A percentile compares a stretch with the other conserved stretches of the same genome.
These are phyloP conservation scores for Naganishia cerealis DNA, from an alignment of 1,284 basidiomycete genomes.

Conservation along the genomic window DNA sequence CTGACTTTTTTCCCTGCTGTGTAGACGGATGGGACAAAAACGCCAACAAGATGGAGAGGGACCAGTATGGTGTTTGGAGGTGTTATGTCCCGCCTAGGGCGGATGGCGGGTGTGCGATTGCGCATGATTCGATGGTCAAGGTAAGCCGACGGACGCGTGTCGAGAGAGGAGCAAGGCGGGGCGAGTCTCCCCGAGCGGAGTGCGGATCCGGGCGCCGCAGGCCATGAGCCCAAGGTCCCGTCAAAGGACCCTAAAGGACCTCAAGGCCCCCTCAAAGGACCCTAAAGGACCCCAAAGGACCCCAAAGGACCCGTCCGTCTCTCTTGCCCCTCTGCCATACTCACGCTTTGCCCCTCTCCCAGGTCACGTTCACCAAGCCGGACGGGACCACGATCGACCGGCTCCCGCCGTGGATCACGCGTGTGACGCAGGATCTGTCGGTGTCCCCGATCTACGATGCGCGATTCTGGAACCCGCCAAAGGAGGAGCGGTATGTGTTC, in stretches of 20 bases:
- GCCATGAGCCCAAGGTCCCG: too few species aligned
- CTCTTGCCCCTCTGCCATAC: not conserved
- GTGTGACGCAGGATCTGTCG: slow-evolving; percentile 88
- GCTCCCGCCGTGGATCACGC: slow-evolving; percentile 87
- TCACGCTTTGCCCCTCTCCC: slow-evolving; percentile 2
- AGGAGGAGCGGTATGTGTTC: slow-evolving; percentile 71
- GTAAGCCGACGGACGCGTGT: slow-evolving; percentile 54
- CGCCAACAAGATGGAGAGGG: slow-evolving; percentile 79
- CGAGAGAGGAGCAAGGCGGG: not conserved
- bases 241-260: too few species aligned
- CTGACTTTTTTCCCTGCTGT: not conserved
- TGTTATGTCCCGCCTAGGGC: slow-evolving; percentile 71
- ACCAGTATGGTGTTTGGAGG: slow-evolving; percentile 91
- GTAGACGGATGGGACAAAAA: slow-evolving; percentile 82
- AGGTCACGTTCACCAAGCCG: slow-evolving; percentile 82
- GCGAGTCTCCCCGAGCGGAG: not conserved
- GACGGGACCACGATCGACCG: slow-evolving; percentile 81
- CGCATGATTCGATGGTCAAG: slow-evolving; percentile 92
- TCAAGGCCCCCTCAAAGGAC: too few species aligned
- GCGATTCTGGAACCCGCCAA: slow-evolving; percentile 95
- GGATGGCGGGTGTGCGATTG: slow-evolving; percentile 75
- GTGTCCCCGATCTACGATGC: slow-evolving; percentile 93
- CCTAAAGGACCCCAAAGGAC: not conserved
- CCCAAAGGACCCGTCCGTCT: not conserved
- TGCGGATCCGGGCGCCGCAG: too few species aligned